phyloP scores from a whole-genome alignment of 495 filamentous ascomycete species.

The Hyphodiscus hymeniophilus region DNA sequence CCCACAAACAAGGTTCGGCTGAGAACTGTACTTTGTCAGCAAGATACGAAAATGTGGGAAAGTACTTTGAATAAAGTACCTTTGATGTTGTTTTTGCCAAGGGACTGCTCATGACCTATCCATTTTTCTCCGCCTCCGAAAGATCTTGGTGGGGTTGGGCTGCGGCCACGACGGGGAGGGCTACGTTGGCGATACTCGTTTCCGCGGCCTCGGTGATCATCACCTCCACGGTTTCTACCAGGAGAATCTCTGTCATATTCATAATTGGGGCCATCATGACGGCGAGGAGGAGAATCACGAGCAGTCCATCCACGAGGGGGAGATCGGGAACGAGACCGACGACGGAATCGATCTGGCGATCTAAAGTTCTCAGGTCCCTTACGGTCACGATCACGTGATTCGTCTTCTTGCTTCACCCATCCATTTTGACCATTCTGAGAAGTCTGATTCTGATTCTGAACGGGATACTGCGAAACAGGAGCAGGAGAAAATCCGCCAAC shows the following conservation, averaged over 20 bases:
- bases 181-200: constrained; percentile 80
- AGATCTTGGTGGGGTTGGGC: constrained; percentile 43
- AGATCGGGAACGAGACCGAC: constrained; percentile 65
- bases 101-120: constrained; percentile 67
- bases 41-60: constrained; percentile 13
- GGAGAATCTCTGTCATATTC: constrained; percentile 39
- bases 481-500: constrained; percentile 22
- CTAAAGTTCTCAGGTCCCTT: constrained; percentile 40
- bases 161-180: constrained; percentile 56
- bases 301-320: constrained; percentile 54
- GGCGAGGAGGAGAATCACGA: constrained; percentile 36
- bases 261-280: constrained; percentile 35
- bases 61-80: constrained; percentile 37
- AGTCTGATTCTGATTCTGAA: constrained; percentile 10
- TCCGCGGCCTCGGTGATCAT: constrained; percentile 49
- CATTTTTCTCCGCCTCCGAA: constrained; percentile 52
- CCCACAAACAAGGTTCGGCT: constrained; percentile 95
- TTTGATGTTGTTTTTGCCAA: constrained; percentile 74
- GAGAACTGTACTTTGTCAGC: constrained; percentile 47
- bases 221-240: constrained; percentile 36
- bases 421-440: constrained; percentile 15
- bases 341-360: constrained; percentile 54
- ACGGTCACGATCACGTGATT: constrained; percentile 48
- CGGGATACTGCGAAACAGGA: constrained; percentile 21
- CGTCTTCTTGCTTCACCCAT: constrained; percentile 28